These are phyloP conservation scores for Chrysosphaeria jannelii DNA, from an alignment of 2,329 filamentous ascomycete genomes.

Conservation along the genomic window DNA sequence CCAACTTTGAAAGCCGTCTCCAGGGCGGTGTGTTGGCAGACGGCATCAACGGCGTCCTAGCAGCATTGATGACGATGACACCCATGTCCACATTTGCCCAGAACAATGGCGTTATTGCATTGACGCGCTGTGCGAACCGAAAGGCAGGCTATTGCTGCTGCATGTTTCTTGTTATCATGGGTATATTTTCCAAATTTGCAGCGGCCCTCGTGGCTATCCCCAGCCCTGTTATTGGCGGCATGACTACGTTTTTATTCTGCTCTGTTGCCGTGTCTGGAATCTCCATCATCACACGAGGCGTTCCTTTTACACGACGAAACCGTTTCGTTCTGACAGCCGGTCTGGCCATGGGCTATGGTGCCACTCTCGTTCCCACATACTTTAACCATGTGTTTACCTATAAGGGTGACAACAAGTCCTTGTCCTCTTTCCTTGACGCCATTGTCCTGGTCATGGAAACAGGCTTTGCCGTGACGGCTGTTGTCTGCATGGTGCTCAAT, in stretches of 20 bases:
- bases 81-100: constrained; percentile 59
- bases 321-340: constrained; percentile 56
- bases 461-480: constrained; percentile 44
- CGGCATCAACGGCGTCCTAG: constrained; percentile 43
- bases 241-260: constrained; percentile 57
- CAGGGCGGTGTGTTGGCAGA: constrained; percentile 56
- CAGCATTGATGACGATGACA: constrained; percentile 49
- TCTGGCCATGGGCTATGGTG: constrained; percentile 41
- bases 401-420: constrained; percentile 29
- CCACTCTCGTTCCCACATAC: constrained; percentile 34
- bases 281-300: constrained; percentile 37
- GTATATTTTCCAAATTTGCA: constrained; percentile 58
- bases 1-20: constrained; percentile 43
- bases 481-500: constrained; percentile 45
- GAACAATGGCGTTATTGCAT: constrained; percentile 60
- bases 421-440: constrained; percentile 47
- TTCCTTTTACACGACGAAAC: constrained; percentile 49
- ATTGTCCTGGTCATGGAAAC: constrained; percentile 45
- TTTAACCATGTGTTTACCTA: constrained; percentile 48
- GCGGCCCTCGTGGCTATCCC: constrained; percentile 54
- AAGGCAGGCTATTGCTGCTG: constrained; percentile 53
- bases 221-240: constrained; percentile 30
- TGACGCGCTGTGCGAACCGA: constrained; percentile 56
- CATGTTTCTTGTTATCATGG: constrained; percentile 52
- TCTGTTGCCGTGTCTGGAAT: constrained; percentile 52